Evolutionary conservation across 1,284 basidiomycete species (phyloP).

Genomic region (Apiotrichum mycotoxinovorans): DNA sequence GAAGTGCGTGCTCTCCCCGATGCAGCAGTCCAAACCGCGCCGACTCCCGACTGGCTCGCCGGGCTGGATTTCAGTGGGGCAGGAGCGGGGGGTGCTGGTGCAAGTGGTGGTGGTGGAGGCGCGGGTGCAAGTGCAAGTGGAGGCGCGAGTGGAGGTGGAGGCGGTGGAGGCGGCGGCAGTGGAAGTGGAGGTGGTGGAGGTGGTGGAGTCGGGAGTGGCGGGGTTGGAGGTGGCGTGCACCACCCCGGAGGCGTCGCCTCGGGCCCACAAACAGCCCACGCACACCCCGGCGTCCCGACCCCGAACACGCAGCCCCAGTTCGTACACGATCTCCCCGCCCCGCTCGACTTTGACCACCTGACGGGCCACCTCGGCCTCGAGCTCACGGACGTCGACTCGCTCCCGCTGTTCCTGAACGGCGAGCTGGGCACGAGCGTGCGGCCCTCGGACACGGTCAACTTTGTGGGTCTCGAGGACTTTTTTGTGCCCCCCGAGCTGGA

Average conservation of each 20-base stretch:
- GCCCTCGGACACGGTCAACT: slow-evolving; percentile 19
- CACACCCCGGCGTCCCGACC: no score
- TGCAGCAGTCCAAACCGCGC: slow-evolving; percentile 5
- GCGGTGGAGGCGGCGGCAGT: no score
- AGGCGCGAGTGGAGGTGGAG: no score
- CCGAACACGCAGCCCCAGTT: no score
- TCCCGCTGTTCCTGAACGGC: slow-evolving; percentile 30
- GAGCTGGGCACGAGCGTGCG: slow-evolving; percentile 17
- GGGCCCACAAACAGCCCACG: no score
- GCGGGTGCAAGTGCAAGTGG: no score
- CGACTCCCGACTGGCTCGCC: neutral
- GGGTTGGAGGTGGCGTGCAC: no score
- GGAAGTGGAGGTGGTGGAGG: no score
- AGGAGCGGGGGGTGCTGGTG: no score
- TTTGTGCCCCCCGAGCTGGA: slow-evolving; percentile 27
- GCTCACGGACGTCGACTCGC: slow-evolving; percentile 9
- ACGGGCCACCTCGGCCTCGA: neutral
- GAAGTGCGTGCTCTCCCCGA: slow-evolving; percentile 10
- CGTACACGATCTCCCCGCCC: neutral
- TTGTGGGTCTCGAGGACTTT: slow-evolving; percentile 29
- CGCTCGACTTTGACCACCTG: neutral
- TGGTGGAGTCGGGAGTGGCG: no score
- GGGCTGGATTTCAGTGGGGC: neutral
- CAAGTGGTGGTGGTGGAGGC: no score
- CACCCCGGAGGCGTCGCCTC: no score